These are phyloP conservation scores for Colletotrichum cereale DNA, from an alignment of 2,329 filamentous ascomycete species.

Conservation along the genomic window DNA sequence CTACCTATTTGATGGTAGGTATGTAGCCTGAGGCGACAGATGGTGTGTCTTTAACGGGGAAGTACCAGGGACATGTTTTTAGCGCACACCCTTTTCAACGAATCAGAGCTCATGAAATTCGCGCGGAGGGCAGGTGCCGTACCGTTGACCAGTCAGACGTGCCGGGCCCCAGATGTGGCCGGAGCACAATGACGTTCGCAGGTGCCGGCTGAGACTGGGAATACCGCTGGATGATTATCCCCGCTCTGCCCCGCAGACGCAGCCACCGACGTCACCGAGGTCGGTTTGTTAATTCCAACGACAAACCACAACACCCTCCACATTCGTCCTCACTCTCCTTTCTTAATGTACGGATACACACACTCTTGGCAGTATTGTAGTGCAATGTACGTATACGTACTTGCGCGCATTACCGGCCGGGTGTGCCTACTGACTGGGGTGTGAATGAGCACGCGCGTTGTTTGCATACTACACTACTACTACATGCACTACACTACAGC, in stretches of 20 bases:
- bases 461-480: conserved; percentile 4
- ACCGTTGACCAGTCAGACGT: conserved; percentile 18
- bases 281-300: conserved; percentile 36
- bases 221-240: conserved; percentile 28
- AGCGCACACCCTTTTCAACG: neutral
- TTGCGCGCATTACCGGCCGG: conserved; percentile 10
- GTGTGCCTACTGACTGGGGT: conserved; percentile 26
- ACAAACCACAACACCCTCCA: conserved; percentile 29
- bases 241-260: conserved; percentile 9
- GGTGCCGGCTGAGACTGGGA: conserved; percentile 27
- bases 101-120: neutral
- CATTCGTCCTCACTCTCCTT: conserved; percentile 6
- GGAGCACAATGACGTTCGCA: conserved; percentile 36
- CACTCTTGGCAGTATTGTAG: neutral
- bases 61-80: neutral
- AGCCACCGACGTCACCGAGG: conserved; percentile 35
- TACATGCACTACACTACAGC: neutral
- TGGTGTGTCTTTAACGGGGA: conserved; percentile 18
- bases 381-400: neutral
- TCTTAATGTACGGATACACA: neutral
- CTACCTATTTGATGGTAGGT: neutral
- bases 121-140: neutral
- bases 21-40: neutral
- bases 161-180: conserved; percentile 2
- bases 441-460: conserved; percentile 7